Evolutionary conservation across 176 grass and related monocot genomes (phyloP).

Genomic region (Triticum urartu): DNA sequence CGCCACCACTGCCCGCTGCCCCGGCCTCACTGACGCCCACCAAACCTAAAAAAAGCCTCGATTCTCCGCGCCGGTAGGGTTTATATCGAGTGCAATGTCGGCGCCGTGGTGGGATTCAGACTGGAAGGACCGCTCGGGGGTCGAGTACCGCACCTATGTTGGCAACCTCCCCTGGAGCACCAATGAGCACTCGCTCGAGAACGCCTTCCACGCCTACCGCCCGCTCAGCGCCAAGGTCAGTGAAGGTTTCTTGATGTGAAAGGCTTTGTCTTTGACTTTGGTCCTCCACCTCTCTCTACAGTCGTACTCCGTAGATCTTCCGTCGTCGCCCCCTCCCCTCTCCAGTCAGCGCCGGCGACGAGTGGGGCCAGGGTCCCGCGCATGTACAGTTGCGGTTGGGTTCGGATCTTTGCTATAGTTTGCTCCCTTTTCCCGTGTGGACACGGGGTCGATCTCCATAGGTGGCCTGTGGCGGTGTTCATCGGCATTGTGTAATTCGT

Average conservation of each 20-base stretch:
- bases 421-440: too few relatives aligned
- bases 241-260: not conserved
- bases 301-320: too few relatives aligned
- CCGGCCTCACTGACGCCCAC: too few relatives aligned
- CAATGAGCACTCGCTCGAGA: slow-evolving; percentile 50
- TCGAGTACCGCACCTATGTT: slow-evolving; percentile 35
- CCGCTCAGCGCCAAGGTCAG: slow-evolving; percentile 49
- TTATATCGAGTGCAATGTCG: not conserved
- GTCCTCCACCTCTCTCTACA: not conserved
- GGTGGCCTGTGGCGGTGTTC: not conserved
- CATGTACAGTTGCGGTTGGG: too few relatives aligned
- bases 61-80: not conserved
- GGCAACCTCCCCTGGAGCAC: slow-evolving; percentile 48
- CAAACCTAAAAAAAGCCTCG: not conserved
- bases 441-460: too few relatives aligned
- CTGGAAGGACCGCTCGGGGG: not conserved
- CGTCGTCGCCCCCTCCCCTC: too few relatives aligned
- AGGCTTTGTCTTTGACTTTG: not conserved
- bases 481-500: not conserved
- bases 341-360: too few relatives aligned
- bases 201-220: slow-evolving; percentile 48
- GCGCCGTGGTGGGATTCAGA: slow-evolving; percentile 29
- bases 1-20: too few relatives aligned
- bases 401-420: too few relatives aligned
- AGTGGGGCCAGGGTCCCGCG: too few relatives aligned